phyloP scores from a whole-genome alignment of 768 basidiomycete species.

The Kwoniella sp. region DNA sequence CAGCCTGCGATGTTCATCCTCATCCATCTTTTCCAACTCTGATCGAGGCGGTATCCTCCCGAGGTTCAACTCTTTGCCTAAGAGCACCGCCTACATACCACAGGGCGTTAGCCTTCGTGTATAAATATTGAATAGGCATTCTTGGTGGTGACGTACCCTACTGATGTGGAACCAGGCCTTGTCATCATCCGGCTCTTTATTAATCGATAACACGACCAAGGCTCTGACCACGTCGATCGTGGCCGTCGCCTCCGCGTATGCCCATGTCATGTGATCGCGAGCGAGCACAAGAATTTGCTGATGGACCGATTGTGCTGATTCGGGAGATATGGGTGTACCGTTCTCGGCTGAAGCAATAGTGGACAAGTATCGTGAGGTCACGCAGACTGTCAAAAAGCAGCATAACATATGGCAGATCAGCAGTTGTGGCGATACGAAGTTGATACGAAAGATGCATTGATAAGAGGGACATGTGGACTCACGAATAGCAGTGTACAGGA shows the following conservation, averaged over 20 bases:
- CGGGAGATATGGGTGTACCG: conserved; percentile 22
- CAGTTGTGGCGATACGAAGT: too few relatives aligned
- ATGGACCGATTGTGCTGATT: conserved; percentile 32
- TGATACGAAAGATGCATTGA: not conserved
- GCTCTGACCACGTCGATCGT: conserved; percentile 33
- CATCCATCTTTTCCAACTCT: conserved; percentile 21
- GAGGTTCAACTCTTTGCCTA: conserved; percentile 35
- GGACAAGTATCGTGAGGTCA: conserved; percentile 33
- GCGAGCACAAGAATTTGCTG: conserved; percentile 37
- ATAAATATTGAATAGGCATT: too few relatives aligned
- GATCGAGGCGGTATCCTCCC: conserved; percentile 23
- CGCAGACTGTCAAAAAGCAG: not conserved
- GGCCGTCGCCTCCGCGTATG: conserved; percentile 29
- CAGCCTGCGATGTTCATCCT: conserved; percentile 15
- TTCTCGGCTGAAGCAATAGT: conserved; percentile 17
- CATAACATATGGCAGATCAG: not conserved
- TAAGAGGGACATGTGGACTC: not conserved
- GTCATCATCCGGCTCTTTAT: conserved; percentile 44
- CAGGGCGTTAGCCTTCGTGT: not conserved
- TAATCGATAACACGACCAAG: conserved; percentile 29
- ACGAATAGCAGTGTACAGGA: conserved; percentile 34
- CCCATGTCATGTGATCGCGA: conserved; percentile 29
- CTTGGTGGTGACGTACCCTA: conserved; percentile 10
- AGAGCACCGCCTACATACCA: conserved; percentile 23
- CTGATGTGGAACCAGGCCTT: conserved; percentile 36